Base-by-base conservation (phyloP, 331 rosid species). In the Cucumis variabilis region DNA sequence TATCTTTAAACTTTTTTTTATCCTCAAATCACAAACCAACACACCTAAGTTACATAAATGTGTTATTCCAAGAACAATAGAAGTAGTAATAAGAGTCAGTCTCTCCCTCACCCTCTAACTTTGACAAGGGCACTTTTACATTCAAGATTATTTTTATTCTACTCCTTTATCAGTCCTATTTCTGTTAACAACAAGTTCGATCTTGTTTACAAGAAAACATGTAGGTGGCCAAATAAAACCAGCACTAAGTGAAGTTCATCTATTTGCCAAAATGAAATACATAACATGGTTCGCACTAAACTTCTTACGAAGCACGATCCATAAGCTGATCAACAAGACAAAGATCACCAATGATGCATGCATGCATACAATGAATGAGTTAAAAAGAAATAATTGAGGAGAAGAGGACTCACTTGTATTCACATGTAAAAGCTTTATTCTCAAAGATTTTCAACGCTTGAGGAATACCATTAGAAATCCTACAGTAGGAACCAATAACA, bases 381-480 rank as follows among this genome's bases (percentile, higher is more conserved):
- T 28, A 69, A 67, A 15, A 16, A 67, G 23, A 27, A 33, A 37
- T 50, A 72, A 53, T 21, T 2, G 62, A 53, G 78, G 37, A 71
- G 68, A 82, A 15, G 68, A 86, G 30, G 65, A 72, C 88, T 88
- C 92, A 96, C 99, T 96, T 95, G 74, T 94, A 93, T 93, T 96
- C 99, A 92, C 98, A 95, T 28, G 98, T 93, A 90, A 96, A 93
- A 65, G 99, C 94, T 90, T 93, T 96, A 87, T 90, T 92, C 90
- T 95, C 91, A 91, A 95, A 95, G 72, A 90, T 91, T 92, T 96
- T 96, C 91, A 96, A 72, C 37, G 90, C 98, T 89, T 96, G 96
- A 70, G 91, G 92, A 88, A 95, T 94, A 86, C 99, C 98, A 85
- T 96, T 96, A 50, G 98, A 90, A 88, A 96, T 94, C 92, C 99